Conservation (phyloP, 768 basidiomycete genomes). For the Lanmaoa rubissima region DNA sequence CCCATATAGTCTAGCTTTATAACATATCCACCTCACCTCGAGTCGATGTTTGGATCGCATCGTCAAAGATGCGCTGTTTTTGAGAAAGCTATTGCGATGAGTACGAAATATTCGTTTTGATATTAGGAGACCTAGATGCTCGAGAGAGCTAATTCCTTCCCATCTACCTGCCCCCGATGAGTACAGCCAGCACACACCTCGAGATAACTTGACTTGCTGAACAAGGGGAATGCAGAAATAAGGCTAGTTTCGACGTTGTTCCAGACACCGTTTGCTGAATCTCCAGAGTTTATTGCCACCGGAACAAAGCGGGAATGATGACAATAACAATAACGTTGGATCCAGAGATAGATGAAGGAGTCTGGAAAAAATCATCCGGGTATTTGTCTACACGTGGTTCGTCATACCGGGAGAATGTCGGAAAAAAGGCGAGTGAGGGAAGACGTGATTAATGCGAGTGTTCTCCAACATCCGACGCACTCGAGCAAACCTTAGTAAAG, state of each 20-base stretch:
- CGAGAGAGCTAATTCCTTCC: background rate
- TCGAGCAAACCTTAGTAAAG: constrained; percentile 2
- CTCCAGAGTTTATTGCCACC: constrained; percentile 19
- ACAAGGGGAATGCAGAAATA: background rate
- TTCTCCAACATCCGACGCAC: background rate
- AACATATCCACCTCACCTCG: background rate
- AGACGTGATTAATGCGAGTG: constrained; percentile 5
- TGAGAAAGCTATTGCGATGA: background rate
- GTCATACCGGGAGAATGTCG: background rate
- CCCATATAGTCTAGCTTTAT: background rate
- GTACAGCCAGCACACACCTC: background rate
- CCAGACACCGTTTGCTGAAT: constrained; percentile 5
- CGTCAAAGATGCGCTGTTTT: background rate
- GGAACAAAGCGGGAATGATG: constrained; percentile 9
- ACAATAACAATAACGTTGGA: constrained; percentile 1
- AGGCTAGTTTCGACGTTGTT: constrained; percentile 1
- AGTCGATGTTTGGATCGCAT: constrained; percentile 5
- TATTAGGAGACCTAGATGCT: background rate
- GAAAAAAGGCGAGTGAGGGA: background rate
- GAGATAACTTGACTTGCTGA: background rate
- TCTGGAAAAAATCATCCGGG: background rate
- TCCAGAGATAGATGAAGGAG: background rate
- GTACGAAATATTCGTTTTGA: background rate
- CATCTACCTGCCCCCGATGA: background rate
- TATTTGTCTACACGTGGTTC: background rate